Evolutionary conservation across 2,329 filamentous ascomycete genomes (phyloP).

Genomic region (Penicillium concentricum): DNA sequence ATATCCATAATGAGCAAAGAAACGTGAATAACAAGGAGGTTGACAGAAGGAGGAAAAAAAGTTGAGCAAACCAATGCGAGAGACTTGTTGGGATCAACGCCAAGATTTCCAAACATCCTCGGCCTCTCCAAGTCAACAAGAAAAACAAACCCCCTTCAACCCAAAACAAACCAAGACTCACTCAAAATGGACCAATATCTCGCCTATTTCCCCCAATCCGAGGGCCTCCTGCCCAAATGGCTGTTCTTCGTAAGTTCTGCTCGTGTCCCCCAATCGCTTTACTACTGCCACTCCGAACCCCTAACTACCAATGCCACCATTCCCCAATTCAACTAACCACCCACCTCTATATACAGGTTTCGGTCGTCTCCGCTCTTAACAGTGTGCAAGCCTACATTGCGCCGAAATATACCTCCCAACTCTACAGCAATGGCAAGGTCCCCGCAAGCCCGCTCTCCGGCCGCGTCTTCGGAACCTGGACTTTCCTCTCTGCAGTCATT

Average conservation of each 20-base stretch:
- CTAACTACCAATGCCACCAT: not conserved
- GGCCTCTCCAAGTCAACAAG: slow-evolving; percentile 11
- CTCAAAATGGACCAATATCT: slow-evolving; percentile 28
- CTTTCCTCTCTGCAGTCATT: slow-evolving; percentile 72
- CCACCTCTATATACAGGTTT: slow-evolving; percentile 53
- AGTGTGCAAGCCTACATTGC: slow-evolving; percentile 79
- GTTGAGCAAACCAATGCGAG: slow-evolving; percentile 1
- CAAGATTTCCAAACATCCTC: slow-evolving; percentile 25
- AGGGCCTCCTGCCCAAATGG: slow-evolving; percentile 63
- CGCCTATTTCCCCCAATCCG: slow-evolving; percentile 38
- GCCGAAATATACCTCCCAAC: slow-evolving; percentile 75
- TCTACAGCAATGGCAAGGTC: slow-evolving; percentile 64
- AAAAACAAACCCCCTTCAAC: not conserved
- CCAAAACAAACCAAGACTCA: not conserved
- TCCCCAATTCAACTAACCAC: slow-evolving; percentile 6
- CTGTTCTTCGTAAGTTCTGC: slow-evolving; percentile 57
- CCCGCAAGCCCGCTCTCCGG: slow-evolving; percentile 71
- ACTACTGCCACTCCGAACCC: not conserved
- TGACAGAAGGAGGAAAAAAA: slow-evolving; percentile 9
- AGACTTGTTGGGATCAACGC: slow-evolving; percentile 26
- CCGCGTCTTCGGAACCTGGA: slow-evolving; percentile 86
- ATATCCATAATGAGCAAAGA: slow-evolving; percentile 32
- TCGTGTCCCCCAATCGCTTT: not conserved
- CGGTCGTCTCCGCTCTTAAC: slow-evolving; percentile 79
- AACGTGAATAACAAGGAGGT: not conserved